Evolutionary conservation across 768 basidiomycete species (phyloP), one percentile per base, ranked within the genome.

Genomic region (Clathrus columnatus): DNA sequence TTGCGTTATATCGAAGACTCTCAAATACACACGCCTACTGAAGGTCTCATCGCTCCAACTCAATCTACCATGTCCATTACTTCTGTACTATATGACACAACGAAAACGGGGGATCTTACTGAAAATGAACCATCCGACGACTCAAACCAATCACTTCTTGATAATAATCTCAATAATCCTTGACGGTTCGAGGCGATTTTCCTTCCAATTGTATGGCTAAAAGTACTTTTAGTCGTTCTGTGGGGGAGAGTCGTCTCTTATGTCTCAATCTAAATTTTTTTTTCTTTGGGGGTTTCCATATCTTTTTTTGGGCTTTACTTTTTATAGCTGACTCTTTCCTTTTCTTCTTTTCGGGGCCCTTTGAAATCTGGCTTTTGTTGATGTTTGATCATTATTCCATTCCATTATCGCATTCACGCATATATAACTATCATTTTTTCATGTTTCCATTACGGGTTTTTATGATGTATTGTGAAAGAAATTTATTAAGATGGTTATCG

Each of bases 101-200:
- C 43, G 10, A 44, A 44, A 11, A 41, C 44, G 8, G 41, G 51
- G 11, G 51, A 29, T 24, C 20, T 11, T 48, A 30, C 46, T 18
- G 26, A 7, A 7, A 7, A 45, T 41, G 18, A 14, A 14, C 26
- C 43, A 20, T 24, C 41, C 36, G 24, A 16, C 27, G 51, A 42
- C n/a, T 28, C 18, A 28, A 42, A 30, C 26, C 26, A 55, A 24
- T 28, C 54, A 6, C 16, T 21, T 5, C 44, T 11, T 28, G 20
- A 7, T 28, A 4, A 47, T n/a, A n/a, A 28, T 8, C 46, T 14
- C 14, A 28, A 47, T 4, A 18, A 18, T 7, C 44, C 30, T 48
- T 55, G 54, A 55, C 54, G 44, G 27, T 48, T 47, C 28, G 16
- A 8, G 46, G 44, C 45, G 54, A 55, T 55, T 47, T 55, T 55